Conservation (phyloP, 306 rosid species). For the Gynostemma pentaphyllum region DNA sequence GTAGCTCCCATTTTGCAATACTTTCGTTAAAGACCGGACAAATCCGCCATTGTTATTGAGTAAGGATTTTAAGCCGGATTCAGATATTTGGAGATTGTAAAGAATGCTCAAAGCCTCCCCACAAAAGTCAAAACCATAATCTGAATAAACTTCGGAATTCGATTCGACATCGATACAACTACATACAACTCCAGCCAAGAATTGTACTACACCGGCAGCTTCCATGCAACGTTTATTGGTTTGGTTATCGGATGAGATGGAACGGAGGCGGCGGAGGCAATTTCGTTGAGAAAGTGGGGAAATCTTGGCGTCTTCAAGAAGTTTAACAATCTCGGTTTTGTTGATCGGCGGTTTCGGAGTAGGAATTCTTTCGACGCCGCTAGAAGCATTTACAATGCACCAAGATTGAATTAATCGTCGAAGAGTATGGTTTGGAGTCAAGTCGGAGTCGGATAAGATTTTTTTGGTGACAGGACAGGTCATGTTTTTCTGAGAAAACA, state of each 20-base stretch:
- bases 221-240: constrained; percentile 35
- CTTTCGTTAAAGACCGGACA: constrained; percentile 33
- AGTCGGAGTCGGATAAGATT: constrained; percentile 31
- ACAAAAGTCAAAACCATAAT: not conserved
- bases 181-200: constrained; percentile 11
- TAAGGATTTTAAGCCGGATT: not conserved
- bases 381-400: constrained; percentile 40
- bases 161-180: constrained; percentile 23
- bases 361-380: constrained; percentile 39
- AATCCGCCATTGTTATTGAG: constrained; percentile 7
- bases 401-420: constrained; percentile 70
- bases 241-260: constrained; percentile 29
- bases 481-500: constrained; percentile 27
- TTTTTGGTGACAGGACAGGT: constrained; percentile 56
- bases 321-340: constrained; percentile 29
- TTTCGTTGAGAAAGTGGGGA: constrained; percentile 20
- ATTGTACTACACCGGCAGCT: constrained; percentile 19
- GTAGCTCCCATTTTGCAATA: constrained; percentile 20
- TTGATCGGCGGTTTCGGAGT: constrained; percentile 47
- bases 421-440: constrained; percentile 64
- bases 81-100: not conserved
- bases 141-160: not conserved
- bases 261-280: constrained; percentile 23
- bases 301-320: constrained; percentile 19
- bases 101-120: not conserved